A percentile compares a stretch with the other conserved stretches of the same genome.
phyloP scores from a whole-genome alignment of 2,329 filamentous ascomycete genomes.

The Aspergillus sp. region DNA sequence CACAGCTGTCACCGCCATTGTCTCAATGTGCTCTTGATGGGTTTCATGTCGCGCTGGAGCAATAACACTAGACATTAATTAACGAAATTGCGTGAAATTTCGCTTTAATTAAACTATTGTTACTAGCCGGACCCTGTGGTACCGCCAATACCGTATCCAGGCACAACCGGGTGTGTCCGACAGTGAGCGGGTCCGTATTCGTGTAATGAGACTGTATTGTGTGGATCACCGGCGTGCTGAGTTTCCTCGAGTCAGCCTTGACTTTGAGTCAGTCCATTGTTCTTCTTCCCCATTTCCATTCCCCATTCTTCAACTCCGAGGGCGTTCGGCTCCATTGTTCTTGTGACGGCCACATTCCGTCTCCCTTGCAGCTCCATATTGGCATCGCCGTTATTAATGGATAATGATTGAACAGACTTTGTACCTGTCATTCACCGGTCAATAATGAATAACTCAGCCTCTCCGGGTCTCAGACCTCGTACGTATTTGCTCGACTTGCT shows the following conservation, averaged over 20 bases:
- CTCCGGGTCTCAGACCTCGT: not conserved
- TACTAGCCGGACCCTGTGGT: not conserved
- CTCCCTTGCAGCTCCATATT: not conserved
- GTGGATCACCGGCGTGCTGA: no score
- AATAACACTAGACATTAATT: not conserved
- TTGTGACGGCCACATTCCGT: not conserved
- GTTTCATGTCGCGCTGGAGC: not conserved
- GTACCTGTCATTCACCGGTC: slow-evolving; percentile 1
- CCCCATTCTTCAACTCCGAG: no score
- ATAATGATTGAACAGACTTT: not conserved
- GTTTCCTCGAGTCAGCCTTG: no score
- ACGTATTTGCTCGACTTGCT: not conserved
- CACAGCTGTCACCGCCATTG: not conserved
- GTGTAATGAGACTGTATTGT: not conserved
- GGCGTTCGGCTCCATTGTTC: no score
- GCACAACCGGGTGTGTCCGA: not conserved
- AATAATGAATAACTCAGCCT: not conserved
- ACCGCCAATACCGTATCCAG: not conserved
- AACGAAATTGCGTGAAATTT: not conserved
- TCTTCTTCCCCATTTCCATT: not conserved
- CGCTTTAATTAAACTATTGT: not conserved
- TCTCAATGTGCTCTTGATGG: not conserved
- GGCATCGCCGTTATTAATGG: not conserved
- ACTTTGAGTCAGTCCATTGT: not conserved
- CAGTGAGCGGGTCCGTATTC: not conserved